Conservation (phyloP, 108 stramenopile species). For the Parietichytrium sp. region DNA sequence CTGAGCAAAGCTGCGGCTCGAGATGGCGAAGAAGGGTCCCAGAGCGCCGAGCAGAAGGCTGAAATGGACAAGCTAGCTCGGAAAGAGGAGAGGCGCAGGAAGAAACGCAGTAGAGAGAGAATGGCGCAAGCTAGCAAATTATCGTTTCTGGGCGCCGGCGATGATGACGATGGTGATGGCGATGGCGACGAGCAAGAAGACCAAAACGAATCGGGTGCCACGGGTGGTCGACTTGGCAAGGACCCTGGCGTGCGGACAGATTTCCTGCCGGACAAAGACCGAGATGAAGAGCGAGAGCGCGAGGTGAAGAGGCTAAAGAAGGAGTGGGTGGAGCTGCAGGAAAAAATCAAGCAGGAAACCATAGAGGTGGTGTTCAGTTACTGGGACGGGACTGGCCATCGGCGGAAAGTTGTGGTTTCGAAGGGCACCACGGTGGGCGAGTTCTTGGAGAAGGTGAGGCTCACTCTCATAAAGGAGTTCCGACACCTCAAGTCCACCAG, state of each 20-base stretch:
- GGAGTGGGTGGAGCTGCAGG: constrained; percentile 81
- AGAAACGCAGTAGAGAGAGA: neutral
- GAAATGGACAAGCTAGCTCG: neutral
- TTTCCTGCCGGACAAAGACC: constrained; percentile 82
- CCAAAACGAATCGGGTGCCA: no score
- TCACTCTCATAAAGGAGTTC: constrained; percentile 77
- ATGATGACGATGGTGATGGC: constrained; percentile 64
- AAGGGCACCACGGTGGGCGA: constrained; percentile 84
- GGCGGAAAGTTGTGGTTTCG: constrained; percentile 66
- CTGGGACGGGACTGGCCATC: constrained; percentile 94
- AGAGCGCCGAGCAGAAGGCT: neutral
- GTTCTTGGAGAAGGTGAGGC: constrained; percentile 80
- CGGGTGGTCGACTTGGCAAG: constrained; percentile 56
- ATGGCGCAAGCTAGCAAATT: no score
- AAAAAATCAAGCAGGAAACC: constrained; percentile 71
- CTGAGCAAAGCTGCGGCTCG: neutral
- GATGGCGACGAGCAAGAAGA: constrained; percentile 22
- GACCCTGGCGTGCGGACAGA: constrained; percentile 87
- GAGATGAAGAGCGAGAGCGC: constrained; percentile 64
- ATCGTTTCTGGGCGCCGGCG: no score
- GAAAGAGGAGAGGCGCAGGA: constrained; percentile 5
- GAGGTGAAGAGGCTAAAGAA: constrained; percentile 69
- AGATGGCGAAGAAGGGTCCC: neutral
- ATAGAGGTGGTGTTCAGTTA: constrained; percentile 89
- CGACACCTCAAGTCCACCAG: constrained; percentile 71